phyloP scores from a whole-genome alignment of 2,329 filamentous ascomycete genomes.

The Ophiostoma sp. region DNA sequence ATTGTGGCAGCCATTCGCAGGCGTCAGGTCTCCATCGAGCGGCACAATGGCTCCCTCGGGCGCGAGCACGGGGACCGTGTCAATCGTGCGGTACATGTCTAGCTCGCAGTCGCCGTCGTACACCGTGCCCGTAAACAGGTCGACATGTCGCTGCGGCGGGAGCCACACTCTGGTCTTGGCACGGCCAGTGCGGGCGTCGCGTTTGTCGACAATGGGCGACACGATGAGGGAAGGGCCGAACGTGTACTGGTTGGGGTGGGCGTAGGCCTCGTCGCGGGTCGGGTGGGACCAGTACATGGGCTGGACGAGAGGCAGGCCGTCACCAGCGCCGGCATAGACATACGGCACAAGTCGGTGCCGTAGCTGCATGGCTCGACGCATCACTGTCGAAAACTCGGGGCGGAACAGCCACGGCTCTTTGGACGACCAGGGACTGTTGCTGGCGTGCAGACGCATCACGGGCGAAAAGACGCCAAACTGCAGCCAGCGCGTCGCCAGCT shows the following conservation, averaged over 20 bases:
- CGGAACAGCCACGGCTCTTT: not conserved
- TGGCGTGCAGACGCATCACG: not conserved
- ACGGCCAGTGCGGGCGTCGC: not conserved
- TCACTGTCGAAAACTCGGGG: not conserved
- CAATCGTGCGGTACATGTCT: not conserved
- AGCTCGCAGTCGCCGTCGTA: not conserved
- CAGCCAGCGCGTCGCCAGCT: conserved; percentile 2
- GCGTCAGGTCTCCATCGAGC: not conserved
- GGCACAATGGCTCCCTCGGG: not conserved
- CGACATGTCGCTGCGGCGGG: not conserved
- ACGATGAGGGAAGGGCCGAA: not conserved
- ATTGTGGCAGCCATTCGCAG: not conserved
- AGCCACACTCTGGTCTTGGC: not conserved
- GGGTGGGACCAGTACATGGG: not conserved
- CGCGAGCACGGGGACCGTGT: not conserved
- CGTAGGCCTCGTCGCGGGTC: not conserved
- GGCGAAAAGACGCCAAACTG: not conserved
- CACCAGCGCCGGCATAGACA: not conserved
- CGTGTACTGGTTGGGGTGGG: not conserved
- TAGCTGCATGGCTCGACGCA: not conserved
- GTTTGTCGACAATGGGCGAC: not conserved
- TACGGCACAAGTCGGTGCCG: not conserved
- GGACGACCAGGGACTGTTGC: not conserved
- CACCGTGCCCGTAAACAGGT: not conserved
- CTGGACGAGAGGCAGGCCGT: not conserved